phyloP scores from a whole-genome alignment of 225 moss, liverwort and hornwort genomes.

The Asterella californica region DNA sequence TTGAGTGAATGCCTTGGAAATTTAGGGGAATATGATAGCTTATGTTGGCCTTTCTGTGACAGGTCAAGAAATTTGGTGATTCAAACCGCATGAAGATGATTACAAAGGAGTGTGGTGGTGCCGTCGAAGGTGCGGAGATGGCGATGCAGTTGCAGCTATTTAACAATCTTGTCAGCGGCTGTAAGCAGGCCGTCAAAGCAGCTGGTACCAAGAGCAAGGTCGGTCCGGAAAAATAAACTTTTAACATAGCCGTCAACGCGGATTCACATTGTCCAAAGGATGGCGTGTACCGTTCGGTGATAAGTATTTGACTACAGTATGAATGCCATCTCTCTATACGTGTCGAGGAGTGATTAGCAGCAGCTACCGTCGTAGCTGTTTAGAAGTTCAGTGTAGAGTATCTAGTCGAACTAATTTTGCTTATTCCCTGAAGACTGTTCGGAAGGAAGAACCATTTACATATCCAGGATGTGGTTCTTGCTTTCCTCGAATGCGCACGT shows the following conservation, averaged over 20 bases:
- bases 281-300: no score
- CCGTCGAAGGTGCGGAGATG: slow-evolving; percentile 54
- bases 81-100: slow-evolving; percentile 73
- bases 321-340: neutral
- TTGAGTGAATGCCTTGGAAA: neutral
- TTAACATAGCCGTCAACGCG: neutral
- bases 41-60: slow-evolving; percentile 11
- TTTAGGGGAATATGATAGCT: neutral
- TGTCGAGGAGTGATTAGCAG: no score
- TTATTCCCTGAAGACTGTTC: no score
- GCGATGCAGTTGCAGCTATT: slow-evolving; percentile 76
- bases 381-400: no score
- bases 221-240: neutral
- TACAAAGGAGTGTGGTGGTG: slow-evolving; percentile 79
- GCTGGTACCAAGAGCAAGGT: slow-evolving; percentile 92
- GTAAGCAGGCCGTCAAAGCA: slow-evolving; percentile 80
- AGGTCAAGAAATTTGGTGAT: slow-evolving; percentile 97
- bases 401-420: no score
- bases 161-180: slow-evolving; percentile 74
- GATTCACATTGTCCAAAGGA: no score
- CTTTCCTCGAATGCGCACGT: no score
- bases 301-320: no score
- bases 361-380: no score
- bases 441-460: no score
- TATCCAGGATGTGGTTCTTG: neutral